Base-by-base conservation (phyloP, 2,329 filamentous ascomycete genomes). In the Phyllosticta capitalensis region DNA sequence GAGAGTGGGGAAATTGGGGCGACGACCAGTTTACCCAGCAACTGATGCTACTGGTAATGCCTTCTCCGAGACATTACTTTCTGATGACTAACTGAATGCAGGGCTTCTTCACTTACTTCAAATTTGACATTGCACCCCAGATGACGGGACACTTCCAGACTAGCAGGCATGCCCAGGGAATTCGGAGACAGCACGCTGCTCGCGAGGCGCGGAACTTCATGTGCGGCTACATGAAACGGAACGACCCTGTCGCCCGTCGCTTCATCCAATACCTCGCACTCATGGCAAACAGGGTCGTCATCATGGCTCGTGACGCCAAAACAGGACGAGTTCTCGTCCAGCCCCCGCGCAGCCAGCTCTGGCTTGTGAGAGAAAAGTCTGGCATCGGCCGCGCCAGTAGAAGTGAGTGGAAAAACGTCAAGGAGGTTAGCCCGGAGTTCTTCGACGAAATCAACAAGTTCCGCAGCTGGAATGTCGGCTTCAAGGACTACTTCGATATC, bases 1-100 rank as follows among this genome's bases (percentile, higher is more conserved):
- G 74, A 12, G 76, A 76, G 61, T 80, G 77, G 76, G 67, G 70
- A 1, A 68, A 66, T 3, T 79, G 75, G 71, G 68, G 72, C 19
- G 71, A 74, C 6, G 72, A 76, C 64, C 59, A 66, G 5, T 56
- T 70, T 3, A 71, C 71, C 22, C 70, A 74, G 52, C 72, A 78
- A 61, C 63, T 78, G 24, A 66, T 78, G 19, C 70, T 74, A 58
- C 65, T 79, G 58, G 75, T 65, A 67, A 63, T n/a, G 51, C 65
- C 19, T 30, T n/a, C 1, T 9, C 45, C 2, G 33, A 28, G 20
- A 6, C 17, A 57, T 66, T 30, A 19, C 17, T 3, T 30, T 1
- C 24, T n/a, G 19, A 58, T 38, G 50, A 30, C 49, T 60, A 49
- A 61, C 20, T 30, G 30, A 5, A 4, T 9, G 24, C 55, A 68